Conservation (phyloP, 352 stramenopile genomes). For the Thraustochytrium sp. region DNA sequence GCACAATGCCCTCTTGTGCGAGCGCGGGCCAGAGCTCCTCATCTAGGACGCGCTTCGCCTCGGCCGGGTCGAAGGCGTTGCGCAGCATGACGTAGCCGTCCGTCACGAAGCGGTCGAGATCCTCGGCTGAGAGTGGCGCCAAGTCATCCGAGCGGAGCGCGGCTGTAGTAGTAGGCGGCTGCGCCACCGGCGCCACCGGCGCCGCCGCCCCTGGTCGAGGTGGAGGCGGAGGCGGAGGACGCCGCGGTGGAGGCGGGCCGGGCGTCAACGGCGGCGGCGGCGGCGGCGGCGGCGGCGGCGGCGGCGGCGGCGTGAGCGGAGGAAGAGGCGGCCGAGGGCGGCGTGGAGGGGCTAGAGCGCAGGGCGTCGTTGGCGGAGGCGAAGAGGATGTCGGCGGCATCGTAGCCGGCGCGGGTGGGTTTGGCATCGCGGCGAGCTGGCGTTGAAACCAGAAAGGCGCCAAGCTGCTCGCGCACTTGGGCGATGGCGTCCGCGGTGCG, state of each 20-base stretch:
- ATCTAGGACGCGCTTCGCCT: slow-evolving; percentile 53
- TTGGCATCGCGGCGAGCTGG: too few relatives aligned
- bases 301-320: not conserved
- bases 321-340: not conserved
- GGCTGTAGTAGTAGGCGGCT: not conserved
- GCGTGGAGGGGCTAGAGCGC: not conserved
- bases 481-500: not conserved
- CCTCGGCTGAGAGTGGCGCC: slow-evolving; percentile 14
- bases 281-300: not conserved
- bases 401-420: too few relatives aligned
- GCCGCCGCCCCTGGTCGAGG: not conserved
- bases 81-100: slow-evolving; percentile 65
- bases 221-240: not conserved
- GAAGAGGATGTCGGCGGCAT: too few relatives aligned
- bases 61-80: slow-evolving; percentile 58
- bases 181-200: not conserved
- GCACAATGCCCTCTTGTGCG: too few relatives aligned
- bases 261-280: not conserved
- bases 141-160: not conserved
- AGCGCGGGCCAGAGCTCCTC: slow-evolving; percentile 55
- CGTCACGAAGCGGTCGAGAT: slow-evolving; percentile 60
- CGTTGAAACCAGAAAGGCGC: too few relatives aligned
- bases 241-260: not conserved
- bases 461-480: not conserved
- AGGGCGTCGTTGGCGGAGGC: too few relatives aligned